These are phyloP conservation scores for Insectozyma bohioensis DNA, from an alignment of 1,139 yeast genomes.

Conservation along the genomic window DNA sequence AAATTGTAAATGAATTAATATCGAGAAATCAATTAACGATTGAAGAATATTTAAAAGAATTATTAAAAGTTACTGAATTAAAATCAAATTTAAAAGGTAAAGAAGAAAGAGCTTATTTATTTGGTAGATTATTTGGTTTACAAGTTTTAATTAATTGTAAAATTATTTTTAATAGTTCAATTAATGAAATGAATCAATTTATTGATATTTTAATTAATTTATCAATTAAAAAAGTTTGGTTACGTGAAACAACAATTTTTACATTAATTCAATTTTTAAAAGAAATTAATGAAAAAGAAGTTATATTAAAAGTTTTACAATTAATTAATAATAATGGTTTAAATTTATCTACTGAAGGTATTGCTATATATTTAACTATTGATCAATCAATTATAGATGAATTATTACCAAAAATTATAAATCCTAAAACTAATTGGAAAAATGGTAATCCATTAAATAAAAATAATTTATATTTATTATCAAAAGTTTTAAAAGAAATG, in stretches of 20 bases:
- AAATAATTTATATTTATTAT: slow-evolving; percentile 60
- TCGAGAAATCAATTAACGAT: slow-evolving; percentile 26
- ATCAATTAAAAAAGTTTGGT: slow-evolving; percentile 74
- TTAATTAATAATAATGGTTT: slow-evolving; percentile 54
- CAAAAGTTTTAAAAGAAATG: slow-evolving; percentile 66
- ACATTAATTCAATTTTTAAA: slow-evolving; percentile 43
- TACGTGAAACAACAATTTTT: slow-evolving; percentile 76
- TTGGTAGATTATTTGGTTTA: slow-evolving; percentile 84
- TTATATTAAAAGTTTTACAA: slow-evolving; percentile 31
- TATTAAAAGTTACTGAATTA: slow-evolving; percentile 41
- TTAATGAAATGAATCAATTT: slow-evolving; percentile 35
- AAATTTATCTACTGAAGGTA: slow-evolving; percentile 73
- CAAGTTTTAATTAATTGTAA: slow-evolving; percentile 69
- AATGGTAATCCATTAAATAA: slow-evolving; percentile 68
- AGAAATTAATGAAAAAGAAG: slow-evolving; percentile 9
- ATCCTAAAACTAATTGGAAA: slow-evolving; percentile 57
- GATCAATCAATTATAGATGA: slow-evolving; percentile 30
- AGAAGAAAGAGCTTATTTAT: slow-evolving; percentile 75
- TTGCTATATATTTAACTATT: slow-evolving; percentile 64
- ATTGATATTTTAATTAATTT: slow-evolving; percentile 54
- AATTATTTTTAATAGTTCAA: slow-evolving; percentile 35
- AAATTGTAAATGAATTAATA: slow-evolving; percentile 56
- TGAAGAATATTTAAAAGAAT: slow-evolving; percentile 40
- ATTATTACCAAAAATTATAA: slow-evolving; percentile 24
- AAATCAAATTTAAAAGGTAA: slow-evolving; percentile 67